phyloP scores from a whole-genome alignment of 2,329 filamentous ascomycete genomes.

The Furcasterigmium sp. region DNA sequence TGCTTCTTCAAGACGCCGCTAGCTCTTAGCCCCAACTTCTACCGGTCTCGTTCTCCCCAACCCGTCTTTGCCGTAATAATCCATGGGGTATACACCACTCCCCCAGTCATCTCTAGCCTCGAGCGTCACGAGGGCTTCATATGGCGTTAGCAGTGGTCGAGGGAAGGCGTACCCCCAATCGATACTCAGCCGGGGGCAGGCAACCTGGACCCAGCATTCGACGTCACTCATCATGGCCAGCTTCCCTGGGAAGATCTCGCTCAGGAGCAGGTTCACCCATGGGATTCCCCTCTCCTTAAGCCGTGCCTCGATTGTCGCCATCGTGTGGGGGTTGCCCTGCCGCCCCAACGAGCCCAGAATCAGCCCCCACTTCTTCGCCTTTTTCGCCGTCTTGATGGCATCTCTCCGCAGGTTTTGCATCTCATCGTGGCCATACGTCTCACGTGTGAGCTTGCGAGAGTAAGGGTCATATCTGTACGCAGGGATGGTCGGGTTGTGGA shows the following conservation, averaged over 20 bases:
- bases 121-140: constrained; percentile 89
- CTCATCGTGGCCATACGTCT: constrained; percentile 86
- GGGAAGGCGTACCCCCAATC: constrained; percentile 98
- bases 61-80: constrained; percentile 92
- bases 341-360: constrained; percentile 89
- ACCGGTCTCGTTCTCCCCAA: constrained; percentile 68
- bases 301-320: constrained; percentile 77
- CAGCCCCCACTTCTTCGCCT: constrained; percentile 85
- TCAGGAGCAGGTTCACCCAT: constrained; percentile 79
- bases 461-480: constrained; percentile 98
- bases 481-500: constrained; percentile 86
- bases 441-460: constrained; percentile 82
- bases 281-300: constrained; percentile 68
- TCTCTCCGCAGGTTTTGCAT: constrained; percentile 76
- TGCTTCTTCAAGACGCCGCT: neutral
- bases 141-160: constrained; percentile 81
- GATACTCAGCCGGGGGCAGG: constrained; percentile 93
- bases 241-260: constrained; percentile 95
- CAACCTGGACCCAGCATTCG: constrained; percentile 97
- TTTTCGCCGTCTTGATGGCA: constrained; percentile 71
- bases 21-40: constrained; percentile 13
- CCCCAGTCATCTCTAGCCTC: constrained; percentile 74
- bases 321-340: constrained; percentile 92
- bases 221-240: constrained; percentile 89
- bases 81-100: constrained; percentile 84